Percentiles rank a stretch among this genome's conserved stretches.
Conservation (phyloP, 2,329 filamentous ascomycete genomes). For the Cladorrhinum sp. region DNA sequence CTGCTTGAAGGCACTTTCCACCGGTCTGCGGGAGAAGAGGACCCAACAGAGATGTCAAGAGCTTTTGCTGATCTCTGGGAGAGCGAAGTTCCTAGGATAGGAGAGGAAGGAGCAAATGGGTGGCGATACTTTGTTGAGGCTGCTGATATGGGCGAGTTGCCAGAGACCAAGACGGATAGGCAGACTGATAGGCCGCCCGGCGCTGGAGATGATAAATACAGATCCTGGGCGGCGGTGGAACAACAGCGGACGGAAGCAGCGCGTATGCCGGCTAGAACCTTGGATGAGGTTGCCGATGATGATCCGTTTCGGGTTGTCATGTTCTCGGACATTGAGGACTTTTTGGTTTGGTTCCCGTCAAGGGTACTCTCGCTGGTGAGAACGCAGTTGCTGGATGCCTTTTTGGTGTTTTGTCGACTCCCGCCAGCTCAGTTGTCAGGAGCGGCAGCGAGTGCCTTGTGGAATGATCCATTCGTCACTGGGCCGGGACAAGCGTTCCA, state of each 20-base stretch:
- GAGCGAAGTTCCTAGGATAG: constrained; percentile 73
- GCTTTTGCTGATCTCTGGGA: constrained; percentile 80
- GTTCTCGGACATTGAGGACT: constrained; percentile 68
- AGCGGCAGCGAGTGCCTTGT: constrained; percentile 35
- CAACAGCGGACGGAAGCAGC: constrained; percentile 44
- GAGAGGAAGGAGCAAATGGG: constrained; percentile 67
- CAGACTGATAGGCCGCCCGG: constrained; percentile 14
- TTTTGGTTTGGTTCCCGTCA: constrained; percentile 53
- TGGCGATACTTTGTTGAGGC: constrained; percentile 58
- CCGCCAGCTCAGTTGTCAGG: constrained; percentile 45
- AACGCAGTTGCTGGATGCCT: constrained; percentile 61
- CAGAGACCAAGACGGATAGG: constrained; percentile 36
- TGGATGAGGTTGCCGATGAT: constrained; percentile 71
- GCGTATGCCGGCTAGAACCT: constrained; percentile 65
- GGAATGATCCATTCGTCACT: constrained; percentile 51
- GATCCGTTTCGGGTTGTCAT: constrained; percentile 83
- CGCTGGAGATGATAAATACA: constrained; percentile 46
- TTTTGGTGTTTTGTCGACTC: constrained; percentile 64
- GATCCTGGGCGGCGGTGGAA: constrained; percentile 55
- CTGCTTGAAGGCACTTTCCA: constrained; percentile 70
- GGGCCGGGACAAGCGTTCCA: constrained; percentile 35
- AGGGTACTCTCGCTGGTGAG: constrained; percentile 35
- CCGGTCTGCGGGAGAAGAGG: constrained; percentile 41
- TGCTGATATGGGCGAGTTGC: constrained; percentile 37
- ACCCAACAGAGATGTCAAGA: constrained; percentile 26